Conservation (phyloP, 257 asterid genomes). For the Paulownia fortunei region DNA sequence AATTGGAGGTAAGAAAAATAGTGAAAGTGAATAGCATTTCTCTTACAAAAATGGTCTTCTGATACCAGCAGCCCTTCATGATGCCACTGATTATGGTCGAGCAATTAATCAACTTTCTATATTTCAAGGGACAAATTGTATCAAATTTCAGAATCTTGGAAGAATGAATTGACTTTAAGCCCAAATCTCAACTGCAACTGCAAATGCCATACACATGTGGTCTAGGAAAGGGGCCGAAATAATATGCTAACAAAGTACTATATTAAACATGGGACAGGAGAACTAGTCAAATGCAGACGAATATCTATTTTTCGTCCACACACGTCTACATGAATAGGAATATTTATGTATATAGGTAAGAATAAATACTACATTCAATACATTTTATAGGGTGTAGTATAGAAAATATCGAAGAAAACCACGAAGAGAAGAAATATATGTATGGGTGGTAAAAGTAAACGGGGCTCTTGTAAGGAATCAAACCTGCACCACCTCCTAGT, state of each 20-base stretch:
- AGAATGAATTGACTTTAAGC: constrained; percentile 26
- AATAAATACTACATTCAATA: too few species aligned
- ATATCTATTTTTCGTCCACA: too few species aligned
- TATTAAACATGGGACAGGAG: constrained; percentile 4
- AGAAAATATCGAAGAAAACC: too few species aligned
- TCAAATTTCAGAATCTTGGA: constrained; percentile 31
- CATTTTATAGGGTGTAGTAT: too few species aligned
- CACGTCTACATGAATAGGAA: too few species aligned
- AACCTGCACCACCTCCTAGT: neutral
- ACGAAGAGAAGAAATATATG: constrained; percentile 13
- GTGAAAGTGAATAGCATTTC: neutral
- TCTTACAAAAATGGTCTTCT: neutral
- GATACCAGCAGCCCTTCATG: neutral
- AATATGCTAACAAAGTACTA: constrained; percentile 7
- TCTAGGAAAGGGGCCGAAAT: constrained; percentile 30
- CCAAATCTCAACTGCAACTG: neutral
- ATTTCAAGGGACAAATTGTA: constrained; percentile 19
- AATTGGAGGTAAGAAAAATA: neutral
- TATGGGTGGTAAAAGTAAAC: neutral
- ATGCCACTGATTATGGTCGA: constrained; percentile 22
- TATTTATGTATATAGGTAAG: too few species aligned
- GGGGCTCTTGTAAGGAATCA: neutral
- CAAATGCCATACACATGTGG: constrained; percentile 21
- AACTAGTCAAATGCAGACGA: too few species aligned
- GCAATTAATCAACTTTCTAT: constrained; percentile 24